A percentile compares a stretch with the other conserved stretches of the same genome.
phyloP scores from a whole-genome alignment of 2,329 filamentous ascomycete genomes.

The Purpureocillium takamizusanense region DNA sequence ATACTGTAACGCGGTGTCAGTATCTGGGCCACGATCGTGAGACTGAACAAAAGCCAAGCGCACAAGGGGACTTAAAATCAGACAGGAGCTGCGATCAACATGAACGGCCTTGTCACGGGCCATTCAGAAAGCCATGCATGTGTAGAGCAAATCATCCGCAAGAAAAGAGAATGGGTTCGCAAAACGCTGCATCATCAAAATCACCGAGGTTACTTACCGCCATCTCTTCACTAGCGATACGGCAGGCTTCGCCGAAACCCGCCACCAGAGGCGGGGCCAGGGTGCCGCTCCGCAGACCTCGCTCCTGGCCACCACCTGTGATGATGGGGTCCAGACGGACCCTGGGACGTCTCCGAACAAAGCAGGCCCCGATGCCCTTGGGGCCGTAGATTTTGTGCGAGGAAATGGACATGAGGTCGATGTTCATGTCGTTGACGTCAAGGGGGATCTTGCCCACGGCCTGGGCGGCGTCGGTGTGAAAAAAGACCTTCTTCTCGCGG shows the following conservation, averaged over 20 bases:
- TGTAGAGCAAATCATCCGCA: conserved; percentile 72
- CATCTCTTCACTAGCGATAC: conserved; percentile 85
- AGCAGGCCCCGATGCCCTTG: conserved; percentile 95
- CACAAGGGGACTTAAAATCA: conserved; percentile 29
- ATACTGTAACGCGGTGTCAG: conserved; percentile 53
- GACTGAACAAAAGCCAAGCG: background rate
- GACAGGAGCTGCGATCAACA: conserved; percentile 62
- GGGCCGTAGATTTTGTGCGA: conserved; percentile 98
- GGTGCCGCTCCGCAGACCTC: conserved; percentile 89
- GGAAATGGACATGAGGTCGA: conserved; percentile 97
- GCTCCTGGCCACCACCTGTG: conserved; percentile 90
- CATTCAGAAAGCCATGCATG: conserved; percentile 89
- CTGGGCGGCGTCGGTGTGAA: conserved; percentile 94
- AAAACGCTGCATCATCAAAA: conserved; percentile 3
- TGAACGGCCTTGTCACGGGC: conserved; percentile 47
- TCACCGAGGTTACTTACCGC: conserved; percentile 57
- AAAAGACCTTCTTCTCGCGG: conserved; percentile 87
- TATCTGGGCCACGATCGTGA: conserved; percentile 5
- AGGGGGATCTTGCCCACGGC: conserved; percentile 97
- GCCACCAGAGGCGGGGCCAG: conserved; percentile 81
- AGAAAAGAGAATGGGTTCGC: conserved; percentile 7
- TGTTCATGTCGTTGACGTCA: conserved; percentile 95
- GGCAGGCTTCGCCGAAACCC: conserved; percentile 91
- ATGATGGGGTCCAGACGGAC: conserved; percentile 95
- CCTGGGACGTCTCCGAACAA: conserved; percentile 82